A percentile compares a stretch with the other conserved stretches of the same genome.
phyloP scores from a whole-genome alignment of 768 basidiomycete genomes.

The Serendipita sp. region DNA sequence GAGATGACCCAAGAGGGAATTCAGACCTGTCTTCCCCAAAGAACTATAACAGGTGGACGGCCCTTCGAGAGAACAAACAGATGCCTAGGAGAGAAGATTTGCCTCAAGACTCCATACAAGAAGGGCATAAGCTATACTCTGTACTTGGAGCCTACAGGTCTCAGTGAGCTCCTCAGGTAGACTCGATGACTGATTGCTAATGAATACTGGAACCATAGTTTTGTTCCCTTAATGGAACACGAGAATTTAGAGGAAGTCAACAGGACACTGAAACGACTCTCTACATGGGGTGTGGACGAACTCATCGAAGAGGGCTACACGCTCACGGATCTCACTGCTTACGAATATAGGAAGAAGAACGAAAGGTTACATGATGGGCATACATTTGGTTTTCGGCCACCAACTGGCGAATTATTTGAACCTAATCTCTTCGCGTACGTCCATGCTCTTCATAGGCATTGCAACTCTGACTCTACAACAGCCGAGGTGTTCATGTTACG shows the following conservation, averaged over 20 bases:
- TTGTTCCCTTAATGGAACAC: slow-evolving; percentile 31
- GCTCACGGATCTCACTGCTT: slow-evolving; percentile 46
- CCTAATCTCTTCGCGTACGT: slow-evolving; percentile 58
- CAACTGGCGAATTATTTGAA: slow-evolving; percentile 42
- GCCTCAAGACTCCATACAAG: too few species aligned
- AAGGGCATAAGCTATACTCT: too few species aligned
- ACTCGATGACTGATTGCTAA: too few species aligned
- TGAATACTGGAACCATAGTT: slow-evolving; percentile 19
- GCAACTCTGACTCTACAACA: not conserved
- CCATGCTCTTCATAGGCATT: not conserved
- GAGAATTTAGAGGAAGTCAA: slow-evolving; percentile 54
- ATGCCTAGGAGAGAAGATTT: too few species aligned
- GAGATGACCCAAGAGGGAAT: too few species aligned
- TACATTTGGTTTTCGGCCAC: slow-evolving; percentile 47
- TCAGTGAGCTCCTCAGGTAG: too few species aligned
- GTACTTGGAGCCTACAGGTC: too few species aligned
- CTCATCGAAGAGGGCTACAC: slow-evolving; percentile 59
- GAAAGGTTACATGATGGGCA: slow-evolving; percentile 43
- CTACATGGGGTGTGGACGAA: slow-evolving; percentile 45
- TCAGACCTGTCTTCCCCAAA: too few species aligned
- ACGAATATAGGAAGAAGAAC: slow-evolving; percentile 30
- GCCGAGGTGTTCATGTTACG: slow-evolving; percentile 4
- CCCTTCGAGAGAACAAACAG: too few species aligned
- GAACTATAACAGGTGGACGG: not conserved
- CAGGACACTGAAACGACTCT: slow-evolving; percentile 43